Evolutionary conservation across 495 filamentous ascomycete genomes (phyloP), one percentile per base, ranked within the genome.

Genomic region (Penicillium pulvis): DNA sequence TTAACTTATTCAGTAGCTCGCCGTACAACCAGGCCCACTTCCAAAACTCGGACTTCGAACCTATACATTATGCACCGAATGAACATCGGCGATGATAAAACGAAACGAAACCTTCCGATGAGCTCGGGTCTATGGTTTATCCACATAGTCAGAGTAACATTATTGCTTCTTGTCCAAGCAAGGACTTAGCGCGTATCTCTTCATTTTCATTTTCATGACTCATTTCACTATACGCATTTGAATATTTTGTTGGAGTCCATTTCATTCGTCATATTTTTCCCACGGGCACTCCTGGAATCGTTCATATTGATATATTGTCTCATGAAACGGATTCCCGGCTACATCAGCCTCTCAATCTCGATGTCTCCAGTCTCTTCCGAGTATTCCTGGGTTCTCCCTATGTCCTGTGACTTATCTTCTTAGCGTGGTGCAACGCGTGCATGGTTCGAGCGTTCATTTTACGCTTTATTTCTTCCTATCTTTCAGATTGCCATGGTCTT

Each of bases 1-100:
- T 78, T 81, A 60, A 85, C 83, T 56, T 77, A 79, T 43, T 83
- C 59, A 78, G 78, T 57, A 87, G 83, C 61, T 81, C 78, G 24
- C 87, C 90, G 24, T 93, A 90, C 73, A 93, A 93, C 63, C 85
- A 85, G 49, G 89, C 89, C 3, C 91, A 95, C 73, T 93, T 89
- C 72, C 87, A 88, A 60, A 93, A 92, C 65, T 80, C 86, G 53
- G 87, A 93, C 63, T 95, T 95, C 62, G 90, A 93, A 62, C 91
- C 91, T 7, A 80, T 80, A 23, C 76, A 79, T 56, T 80, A 70
- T 67, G 75, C 71, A 52, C 77, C 77, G 14, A 66, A 63, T 54
- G 75, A 78, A 19, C 71, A 65, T 45, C 67, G 70, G 69, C 68
- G 60, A 60, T 56, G 43, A 54, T 11, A 11, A 47, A 44, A 31